Conservation (phyloP, 768 basidiomycete genomes). For the Gloeostereum incarnatum region DNA sequence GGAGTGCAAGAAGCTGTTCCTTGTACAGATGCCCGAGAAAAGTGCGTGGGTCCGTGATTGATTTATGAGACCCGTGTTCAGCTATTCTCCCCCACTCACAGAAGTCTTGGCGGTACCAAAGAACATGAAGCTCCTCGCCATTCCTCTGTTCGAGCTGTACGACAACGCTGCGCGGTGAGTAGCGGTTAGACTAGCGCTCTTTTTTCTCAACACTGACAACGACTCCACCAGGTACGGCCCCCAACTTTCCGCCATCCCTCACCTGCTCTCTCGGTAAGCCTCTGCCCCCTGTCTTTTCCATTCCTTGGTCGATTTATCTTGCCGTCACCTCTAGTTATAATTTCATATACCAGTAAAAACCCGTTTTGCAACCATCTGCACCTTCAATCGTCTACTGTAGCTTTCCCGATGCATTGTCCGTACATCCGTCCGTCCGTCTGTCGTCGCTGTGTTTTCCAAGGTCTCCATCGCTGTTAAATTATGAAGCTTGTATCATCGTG, state of each 20-base stretch:
- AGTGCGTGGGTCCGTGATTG: constrained; percentile 42
- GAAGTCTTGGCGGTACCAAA: constrained; percentile 95
- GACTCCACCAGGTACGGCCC: constrained; percentile 63
- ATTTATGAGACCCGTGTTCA: background rate
- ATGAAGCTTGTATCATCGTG: too few relatives aligned
- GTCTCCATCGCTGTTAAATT: too few relatives aligned
- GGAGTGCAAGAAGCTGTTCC: constrained; percentile 93
- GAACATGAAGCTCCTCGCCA: constrained; percentile 98
- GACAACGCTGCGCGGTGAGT: constrained; percentile 86
- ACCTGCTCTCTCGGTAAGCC: constrained; percentile 72
- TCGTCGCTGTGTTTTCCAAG: too few relatives aligned
- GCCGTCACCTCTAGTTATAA: constrained; percentile 56
- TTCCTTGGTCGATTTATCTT: constrained; percentile 1
- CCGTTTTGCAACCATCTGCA: too few relatives aligned
- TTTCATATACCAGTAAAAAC: constrained; percentile 71
- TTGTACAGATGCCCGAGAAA: constrained; percentile 91
- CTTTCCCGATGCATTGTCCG: too few relatives aligned
- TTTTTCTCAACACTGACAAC: background rate
- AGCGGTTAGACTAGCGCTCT: background rate
- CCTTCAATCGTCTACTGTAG: too few relatives aligned
- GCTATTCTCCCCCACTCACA: constrained; percentile 20
- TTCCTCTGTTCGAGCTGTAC: constrained; percentile 94
- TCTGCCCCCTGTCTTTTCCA: background rate
- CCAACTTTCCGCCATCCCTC: constrained; percentile 89
- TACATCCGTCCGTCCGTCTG: too few relatives aligned